phyloP scores from a whole-genome alignment of 768 basidiomycete species.

The Suillus brevipes region DNA sequence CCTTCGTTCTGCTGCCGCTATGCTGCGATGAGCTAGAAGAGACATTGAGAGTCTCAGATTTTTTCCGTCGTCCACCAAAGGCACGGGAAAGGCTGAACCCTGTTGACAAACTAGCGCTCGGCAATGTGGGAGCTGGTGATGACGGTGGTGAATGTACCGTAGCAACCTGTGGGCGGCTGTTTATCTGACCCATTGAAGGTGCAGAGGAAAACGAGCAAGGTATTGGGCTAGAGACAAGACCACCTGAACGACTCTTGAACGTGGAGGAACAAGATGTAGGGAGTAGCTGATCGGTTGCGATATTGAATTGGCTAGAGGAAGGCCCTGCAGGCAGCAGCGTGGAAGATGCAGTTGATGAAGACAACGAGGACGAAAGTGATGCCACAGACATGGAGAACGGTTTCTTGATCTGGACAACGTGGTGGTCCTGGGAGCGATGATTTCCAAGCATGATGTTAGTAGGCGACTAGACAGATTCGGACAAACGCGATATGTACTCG shows the following conservation, averaged over 20 bases:
- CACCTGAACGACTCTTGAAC: slow-evolving; percentile 33
- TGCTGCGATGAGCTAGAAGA: slow-evolving; percentile 20
- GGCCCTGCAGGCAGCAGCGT: slow-evolving; percentile 40
- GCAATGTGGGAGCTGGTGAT: slow-evolving; percentile 27
- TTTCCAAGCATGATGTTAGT: slow-evolving; percentile 16
- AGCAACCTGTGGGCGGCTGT: slow-evolving; percentile 33
- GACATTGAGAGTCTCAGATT: slow-evolving; percentile 23
- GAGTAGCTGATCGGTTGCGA: slow-evolving; percentile 43
- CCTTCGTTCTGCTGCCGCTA: slow-evolving; percentile 21
- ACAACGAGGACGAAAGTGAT: slow-evolving; percentile 46
- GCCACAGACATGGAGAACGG: slow-evolving; percentile 40
- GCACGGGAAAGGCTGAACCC: slow-evolving; percentile 33
- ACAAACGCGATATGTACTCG: slow-evolving; percentile 27
- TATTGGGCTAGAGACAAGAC: slow-evolving; percentile 25
- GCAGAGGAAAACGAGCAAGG: slow-evolving; percentile 23
- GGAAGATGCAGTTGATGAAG: slow-evolving; percentile 42
- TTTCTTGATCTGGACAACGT: slow-evolving; percentile 37
- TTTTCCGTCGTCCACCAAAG: slow-evolving; percentile 35
- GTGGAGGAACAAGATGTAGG: slow-evolving; percentile 37
- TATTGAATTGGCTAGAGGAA: slow-evolving; percentile 42
- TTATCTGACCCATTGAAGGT: slow-evolving; percentile 36
- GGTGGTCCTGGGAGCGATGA: slow-evolving; percentile 23
- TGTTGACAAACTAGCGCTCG: slow-evolving; percentile 19
- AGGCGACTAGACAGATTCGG: slow-evolving; percentile 20
- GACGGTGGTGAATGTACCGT: slow-evolving; percentile 24